phyloP scores from a whole-genome alignment of 352 stramenopile genomes.

The Hyaloperonospora brassicae region DNA sequence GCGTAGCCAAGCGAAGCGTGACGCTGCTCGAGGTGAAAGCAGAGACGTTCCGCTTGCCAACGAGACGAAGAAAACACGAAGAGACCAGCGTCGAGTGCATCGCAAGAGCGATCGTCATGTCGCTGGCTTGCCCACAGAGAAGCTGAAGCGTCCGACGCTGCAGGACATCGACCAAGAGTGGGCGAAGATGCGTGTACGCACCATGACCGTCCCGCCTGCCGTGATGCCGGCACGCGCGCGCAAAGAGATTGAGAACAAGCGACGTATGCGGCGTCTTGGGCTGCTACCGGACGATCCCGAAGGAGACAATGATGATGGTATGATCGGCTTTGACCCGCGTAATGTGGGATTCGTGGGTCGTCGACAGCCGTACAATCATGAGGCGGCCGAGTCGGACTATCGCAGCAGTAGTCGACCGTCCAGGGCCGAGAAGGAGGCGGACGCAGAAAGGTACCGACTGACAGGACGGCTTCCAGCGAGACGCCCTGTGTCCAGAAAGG shows the following conservation, averaged over 20 bases:
- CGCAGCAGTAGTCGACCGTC: slow-evolving; percentile 18
- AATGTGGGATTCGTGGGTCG: slow-evolving; percentile 24
- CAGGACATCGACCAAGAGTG: slow-evolving; percentile 41
- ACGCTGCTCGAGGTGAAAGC: slow-evolving; percentile 9
- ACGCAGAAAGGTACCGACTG: slow-evolving; percentile 10
- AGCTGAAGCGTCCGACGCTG: slow-evolving; percentile 18
- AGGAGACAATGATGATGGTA: slow-evolving; percentile 13
- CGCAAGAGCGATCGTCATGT: slow-evolving; percentile 10
- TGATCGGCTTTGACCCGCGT: slow-evolving; percentile 12
- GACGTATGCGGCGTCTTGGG: slow-evolving; percentile 49
- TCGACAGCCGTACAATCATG: slow-evolving; percentile 3
- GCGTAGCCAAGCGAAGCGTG: slow-evolving; percentile 37
- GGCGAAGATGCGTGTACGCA: slow-evolving; percentile 34
- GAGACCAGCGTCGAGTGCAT: slow-evolving; percentile 8
- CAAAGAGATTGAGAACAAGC: slow-evolving; percentile 51
- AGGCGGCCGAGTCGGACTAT: slow-evolving; percentile 13
- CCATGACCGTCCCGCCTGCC: slow-evolving; percentile 26
- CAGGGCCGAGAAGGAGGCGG: slow-evolving; percentile 14
- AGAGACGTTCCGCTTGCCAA: background rate
- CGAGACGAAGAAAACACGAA: slow-evolving; percentile 17
- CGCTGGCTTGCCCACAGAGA: slow-evolving; percentile 4
- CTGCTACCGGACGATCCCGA: slow-evolving; percentile 43
- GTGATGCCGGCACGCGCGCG: slow-evolving; percentile 32
- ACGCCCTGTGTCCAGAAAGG: slow-evolving; percentile 36
- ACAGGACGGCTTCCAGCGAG: slow-evolving; percentile 22